These are phyloP conservation scores for Hymenoscyphus fructigenus DNA, from an alignment of 2,329 filamentous ascomycete species.

Conservation along the genomic window DNA sequence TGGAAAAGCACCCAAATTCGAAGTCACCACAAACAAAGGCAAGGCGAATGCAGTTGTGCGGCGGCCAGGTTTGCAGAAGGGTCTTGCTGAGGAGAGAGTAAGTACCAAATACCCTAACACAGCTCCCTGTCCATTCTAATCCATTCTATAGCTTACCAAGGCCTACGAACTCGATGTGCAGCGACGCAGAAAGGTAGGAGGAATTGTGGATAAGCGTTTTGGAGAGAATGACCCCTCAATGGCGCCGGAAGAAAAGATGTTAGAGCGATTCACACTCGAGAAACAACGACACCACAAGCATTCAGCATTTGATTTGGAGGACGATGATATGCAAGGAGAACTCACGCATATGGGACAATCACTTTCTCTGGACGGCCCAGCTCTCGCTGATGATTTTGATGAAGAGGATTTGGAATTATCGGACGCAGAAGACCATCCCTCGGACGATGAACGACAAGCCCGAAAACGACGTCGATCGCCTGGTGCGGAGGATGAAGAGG, in stretches of 20 bases:
- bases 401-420: slow-evolving; percentile 66
- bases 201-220: slow-evolving; percentile 88
- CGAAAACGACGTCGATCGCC: slow-evolving; percentile 57
- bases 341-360: slow-evolving; percentile 84
- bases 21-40: slow-evolving; percentile 69
- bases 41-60: slow-evolving; percentile 61
- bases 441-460: slow-evolving; percentile 52
- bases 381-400: slow-evolving; percentile 70
- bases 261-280: slow-evolving; percentile 86
- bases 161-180: slow-evolving; percentile 65
- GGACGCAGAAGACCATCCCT: slow-evolving; percentile 57
- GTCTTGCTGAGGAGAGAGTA: slow-evolving; percentile 81
- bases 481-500: slow-evolving; percentile 49
- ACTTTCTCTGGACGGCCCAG: slow-evolving; percentile 60
- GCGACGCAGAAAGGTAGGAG: slow-evolving; percentile 84
- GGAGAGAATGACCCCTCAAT: slow-evolving; percentile 94
- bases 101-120: not conserved
- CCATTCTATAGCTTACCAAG: slow-evolving; percentile 19
- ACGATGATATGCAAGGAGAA: slow-evolving; percentile 64
- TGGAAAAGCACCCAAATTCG: slow-evolving; percentile 76
- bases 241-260: slow-evolving; percentile 88
- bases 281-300: slow-evolving; percentile 78
- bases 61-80: slow-evolving; percentile 81
- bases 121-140: slow-evolving; percentile 18
- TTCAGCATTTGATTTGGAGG: slow-evolving; percentile 88